Evolutionary conservation across 1,284 basidiomycete genomes (phyloP).

Genomic region (Naganishia albida): DNA sequence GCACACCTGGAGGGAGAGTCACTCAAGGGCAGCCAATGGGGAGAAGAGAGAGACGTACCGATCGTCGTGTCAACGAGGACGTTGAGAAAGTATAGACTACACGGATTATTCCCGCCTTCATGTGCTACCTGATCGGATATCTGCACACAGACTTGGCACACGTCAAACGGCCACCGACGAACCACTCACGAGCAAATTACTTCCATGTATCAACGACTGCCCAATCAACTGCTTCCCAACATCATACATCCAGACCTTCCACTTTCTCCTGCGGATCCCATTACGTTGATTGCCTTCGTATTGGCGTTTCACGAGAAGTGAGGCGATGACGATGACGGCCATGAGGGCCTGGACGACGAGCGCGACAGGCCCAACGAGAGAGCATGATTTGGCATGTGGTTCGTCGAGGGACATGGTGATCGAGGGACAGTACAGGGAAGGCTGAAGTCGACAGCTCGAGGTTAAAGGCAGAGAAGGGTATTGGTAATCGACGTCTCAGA

Average conservation of each 20-base stretch:
- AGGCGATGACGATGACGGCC: conserved; percentile 82
- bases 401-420: not conserved
- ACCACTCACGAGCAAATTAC: conserved; percentile 72
- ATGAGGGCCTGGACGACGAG: conserved; percentile 57
- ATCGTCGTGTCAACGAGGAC: conserved; percentile 92
- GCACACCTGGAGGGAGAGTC: conserved; percentile 64
- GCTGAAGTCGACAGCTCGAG: not conserved
- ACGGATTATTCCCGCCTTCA: conserved; percentile 73
- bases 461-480: not conserved
- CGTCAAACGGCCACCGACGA: conserved; percentile 2
- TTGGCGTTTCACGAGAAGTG: conserved; percentile 84
- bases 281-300: conserved; percentile 58
- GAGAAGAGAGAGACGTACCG: conserved; percentile 57
- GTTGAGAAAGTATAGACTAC: conserved; percentile 90
- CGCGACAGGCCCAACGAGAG: conserved; percentile 56
- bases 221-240: conserved; percentile 90
- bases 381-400: conserved; percentile 48
- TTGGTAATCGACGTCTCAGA: not conserved
- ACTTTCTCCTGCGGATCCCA: conserved; percentile 71
- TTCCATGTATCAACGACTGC: conserved; percentile 83
- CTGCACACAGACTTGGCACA: conserved; percentile 34
- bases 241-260: conserved; percentile 91
- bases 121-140: conserved; percentile 57
- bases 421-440: not conserved
- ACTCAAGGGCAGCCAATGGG: no score